Percentiles rank a stretch among this genome's conserved stretches.
These are phyloP conservation scores for Alternaria brassicicola DNA, from an alignment of 2,329 filamentous ascomycete genomes.

Conservation along the genomic window DNA sequence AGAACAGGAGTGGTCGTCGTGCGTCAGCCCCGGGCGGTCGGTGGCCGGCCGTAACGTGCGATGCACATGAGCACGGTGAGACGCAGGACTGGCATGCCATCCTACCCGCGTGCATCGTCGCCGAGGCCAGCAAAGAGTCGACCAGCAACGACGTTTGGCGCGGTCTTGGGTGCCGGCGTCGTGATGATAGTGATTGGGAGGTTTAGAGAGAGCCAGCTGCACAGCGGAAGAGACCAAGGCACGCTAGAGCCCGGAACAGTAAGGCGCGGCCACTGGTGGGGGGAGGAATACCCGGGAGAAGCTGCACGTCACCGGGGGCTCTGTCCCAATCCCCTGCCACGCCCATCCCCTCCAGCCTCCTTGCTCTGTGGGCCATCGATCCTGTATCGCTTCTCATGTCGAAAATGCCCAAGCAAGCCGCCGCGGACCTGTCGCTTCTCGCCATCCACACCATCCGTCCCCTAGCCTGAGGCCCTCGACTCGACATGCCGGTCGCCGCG, in stretches of 20 bases:
- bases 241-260: slow-evolving; percentile 25
- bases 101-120: slow-evolving; percentile 32
- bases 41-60: slow-evolving; percentile 43
- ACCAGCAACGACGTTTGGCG: slow-evolving; percentile 8
- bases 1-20: slow-evolving; percentile 28
- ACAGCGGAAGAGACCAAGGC: slow-evolving; percentile 27
- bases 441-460: slow-evolving; percentile 10
- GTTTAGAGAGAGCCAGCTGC: slow-evolving; percentile 24
- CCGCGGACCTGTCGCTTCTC: slow-evolving; percentile 23
- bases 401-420: slow-evolving; percentile 23
- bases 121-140: slow-evolving; percentile 26
- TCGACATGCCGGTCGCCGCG: slow-evolving; percentile 32
- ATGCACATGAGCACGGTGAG: slow-evolving; percentile 40
- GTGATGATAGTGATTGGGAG: slow-evolving; percentile 24
- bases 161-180: slow-evolving; percentile 20
- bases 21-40: slow-evolving; percentile 37
- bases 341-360: slow-evolving; percentile 25
- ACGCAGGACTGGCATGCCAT: slow-evolving; percentile 39
- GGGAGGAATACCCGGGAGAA: slow-evolving; percentile 36
- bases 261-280: slow-evolving; percentile 27
- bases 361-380: slow-evolving; percentile 20
- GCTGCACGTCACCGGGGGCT: slow-evolving; percentile 45
- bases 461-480: slow-evolving; percentile 10
- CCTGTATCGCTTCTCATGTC: slow-evolving; percentile 20
- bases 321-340: slow-evolving; percentile 29